A percentile compares a stretch with the other conserved stretches of the same genome.
phyloP scores from a whole-genome alignment of 441 rosid species.

The Adansonia madagascariensis region DNA sequence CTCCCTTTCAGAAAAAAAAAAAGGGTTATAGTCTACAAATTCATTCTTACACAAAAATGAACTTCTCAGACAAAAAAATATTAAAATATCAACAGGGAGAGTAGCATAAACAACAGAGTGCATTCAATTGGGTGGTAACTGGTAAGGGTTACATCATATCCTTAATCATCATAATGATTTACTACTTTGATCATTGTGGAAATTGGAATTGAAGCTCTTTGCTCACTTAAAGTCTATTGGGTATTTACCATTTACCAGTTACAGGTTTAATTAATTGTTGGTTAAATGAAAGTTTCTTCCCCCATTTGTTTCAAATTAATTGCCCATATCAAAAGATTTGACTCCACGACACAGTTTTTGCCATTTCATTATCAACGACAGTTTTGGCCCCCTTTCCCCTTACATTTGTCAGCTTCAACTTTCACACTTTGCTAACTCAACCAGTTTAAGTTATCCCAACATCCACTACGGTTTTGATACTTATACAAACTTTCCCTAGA shows the following conservation, averaged over 20 bases:
- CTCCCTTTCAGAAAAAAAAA: not conserved
- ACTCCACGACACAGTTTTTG: conserved; percentile 22
- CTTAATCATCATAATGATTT: conserved; percentile 19
- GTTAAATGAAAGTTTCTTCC: not conserved
- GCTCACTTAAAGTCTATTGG: conserved; percentile 12
- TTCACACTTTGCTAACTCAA: not conserved
- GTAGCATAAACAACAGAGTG: conserved; percentile 5
- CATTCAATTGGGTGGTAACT: conserved; percentile 2
- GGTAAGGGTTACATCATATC: conserved; percentile 15
- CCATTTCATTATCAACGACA: conserved; percentile 12
- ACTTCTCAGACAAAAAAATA: not conserved
- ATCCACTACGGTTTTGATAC: not conserved
- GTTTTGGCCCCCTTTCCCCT: not conserved
- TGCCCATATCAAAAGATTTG: conserved; percentile 19
- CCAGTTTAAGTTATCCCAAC: conserved; percentile 3
- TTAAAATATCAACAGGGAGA: not conserved
- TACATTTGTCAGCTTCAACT: conserved; percentile 17
- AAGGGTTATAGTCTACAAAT: not conserved
- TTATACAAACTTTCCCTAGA: not conserved
- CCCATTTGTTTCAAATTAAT: not conserved
- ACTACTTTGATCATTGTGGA: conserved; percentile 11
- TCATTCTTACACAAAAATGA: conserved; percentile 15
- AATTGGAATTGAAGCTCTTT: not conserved
- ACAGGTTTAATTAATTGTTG: conserved; percentile 2
- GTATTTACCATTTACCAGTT: conserved; percentile 3